Conservation (phyloP, 2,329 filamentous ascomycete genomes). For the Colletotrichum sp. region DNA sequence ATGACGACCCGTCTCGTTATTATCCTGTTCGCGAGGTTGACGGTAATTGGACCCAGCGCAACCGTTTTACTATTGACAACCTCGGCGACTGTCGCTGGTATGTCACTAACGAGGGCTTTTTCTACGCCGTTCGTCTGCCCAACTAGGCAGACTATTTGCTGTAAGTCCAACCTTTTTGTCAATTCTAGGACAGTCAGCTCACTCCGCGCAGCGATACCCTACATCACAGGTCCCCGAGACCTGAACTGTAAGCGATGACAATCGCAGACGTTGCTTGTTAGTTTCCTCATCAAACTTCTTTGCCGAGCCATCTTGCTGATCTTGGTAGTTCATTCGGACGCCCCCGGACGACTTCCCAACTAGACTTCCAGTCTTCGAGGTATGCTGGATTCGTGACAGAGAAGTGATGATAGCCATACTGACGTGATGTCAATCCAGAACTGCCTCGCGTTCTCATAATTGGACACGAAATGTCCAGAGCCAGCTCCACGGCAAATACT, state of each 20-base stretch:
- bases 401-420: background rate
- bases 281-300: background rate
- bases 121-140: slow-evolving; percentile 64
- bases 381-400: background rate
- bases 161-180: background rate
- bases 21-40: slow-evolving; percentile 68
- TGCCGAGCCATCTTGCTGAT: background rate
- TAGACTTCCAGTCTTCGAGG: background rate
- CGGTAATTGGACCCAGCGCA: slow-evolving; percentile 64
- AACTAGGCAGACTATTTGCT: slow-evolving; percentile 27
- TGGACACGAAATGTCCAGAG: background rate
- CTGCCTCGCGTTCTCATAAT: background rate
- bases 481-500: background rate
- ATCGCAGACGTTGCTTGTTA: background rate
- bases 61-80: slow-evolving; percentile 64
- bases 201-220: background rate
- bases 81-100: slow-evolving; percentile 65
- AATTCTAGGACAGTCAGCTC: background rate
- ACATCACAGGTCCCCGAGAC: background rate
- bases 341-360: background rate
- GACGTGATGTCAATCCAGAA: background rate
- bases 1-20: slow-evolving; percentile 64
- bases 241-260: background rate
- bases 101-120: slow-evolving; percentile 59
- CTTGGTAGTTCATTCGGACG: background rate